These are phyloP conservation scores for Hygrocybe coccinea DNA, from an alignment of 768 basidiomycete genomes.

Conservation along the genomic window DNA sequence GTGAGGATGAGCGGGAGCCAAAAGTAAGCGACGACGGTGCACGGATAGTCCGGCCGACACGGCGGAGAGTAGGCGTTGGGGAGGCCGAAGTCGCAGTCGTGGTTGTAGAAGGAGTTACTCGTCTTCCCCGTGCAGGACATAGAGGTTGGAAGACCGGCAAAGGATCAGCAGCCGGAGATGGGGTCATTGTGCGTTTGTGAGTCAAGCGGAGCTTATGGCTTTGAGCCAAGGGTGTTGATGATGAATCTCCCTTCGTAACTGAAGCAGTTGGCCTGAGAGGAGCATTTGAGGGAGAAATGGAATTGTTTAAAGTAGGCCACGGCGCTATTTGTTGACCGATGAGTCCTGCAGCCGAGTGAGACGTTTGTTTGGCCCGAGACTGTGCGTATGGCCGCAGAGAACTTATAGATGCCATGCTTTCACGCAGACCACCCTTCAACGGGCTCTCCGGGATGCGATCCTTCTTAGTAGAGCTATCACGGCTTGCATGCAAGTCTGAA, in stretches of 20 bases:
- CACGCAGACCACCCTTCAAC: slow-evolving; percentile 31
- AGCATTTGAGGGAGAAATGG: slow-evolving; percentile 16
- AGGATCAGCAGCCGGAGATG: slow-evolving; percentile 54
- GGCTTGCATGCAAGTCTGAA: slow-evolving; percentile 21
- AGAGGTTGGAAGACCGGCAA: slow-evolving; percentile 57
- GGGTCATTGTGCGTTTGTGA: slow-evolving; percentile 54
- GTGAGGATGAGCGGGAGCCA: slow-evolving; percentile 30
- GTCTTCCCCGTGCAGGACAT: slow-evolving; percentile 40
- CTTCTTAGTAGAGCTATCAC: slow-evolving; percentile 31
- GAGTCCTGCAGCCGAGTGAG: slow-evolving; percentile 2
- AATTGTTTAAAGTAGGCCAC: slow-evolving; percentile 11
- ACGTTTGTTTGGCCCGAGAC: slow-evolving; percentile 11
- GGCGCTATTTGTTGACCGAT: slow-evolving; percentile 18
- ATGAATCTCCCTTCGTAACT: not conserved
- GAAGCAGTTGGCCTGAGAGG: slow-evolving; percentile 19
- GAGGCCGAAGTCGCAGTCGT: slow-evolving; percentile 12
- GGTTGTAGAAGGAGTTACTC: not conserved
- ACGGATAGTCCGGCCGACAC: slow-evolving; percentile 21
- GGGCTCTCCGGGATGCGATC: slow-evolving; percentile 32
- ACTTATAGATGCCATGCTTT: slow-evolving; percentile 37
- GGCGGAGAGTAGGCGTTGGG: slow-evolving; percentile 22
- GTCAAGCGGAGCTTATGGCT: slow-evolving; percentile 26
- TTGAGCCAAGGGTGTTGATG: not conserved
- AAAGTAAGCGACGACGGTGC: slow-evolving; percentile 39
- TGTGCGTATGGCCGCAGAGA: slow-evolving; percentile 42